These are phyloP conservation scores for Xylaria sp. DNA, from an alignment of 2,329 filamentous ascomycete species.

Conservation along the genomic window DNA sequence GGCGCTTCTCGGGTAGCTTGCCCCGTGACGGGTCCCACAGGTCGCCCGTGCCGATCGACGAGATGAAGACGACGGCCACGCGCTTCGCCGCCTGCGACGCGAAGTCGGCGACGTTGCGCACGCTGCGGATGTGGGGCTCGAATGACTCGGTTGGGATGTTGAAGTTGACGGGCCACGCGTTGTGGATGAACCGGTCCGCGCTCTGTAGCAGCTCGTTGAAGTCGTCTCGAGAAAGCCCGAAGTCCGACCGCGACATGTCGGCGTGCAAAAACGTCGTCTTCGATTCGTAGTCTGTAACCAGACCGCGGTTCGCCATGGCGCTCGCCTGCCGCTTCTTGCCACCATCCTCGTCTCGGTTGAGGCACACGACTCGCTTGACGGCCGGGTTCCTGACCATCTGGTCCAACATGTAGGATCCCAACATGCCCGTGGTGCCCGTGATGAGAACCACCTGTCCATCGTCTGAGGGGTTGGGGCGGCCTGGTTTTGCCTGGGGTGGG, in stretches of 20 bases:
- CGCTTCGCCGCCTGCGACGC: slow-evolving; percentile 49
- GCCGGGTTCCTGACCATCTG: slow-evolving; percentile 48
- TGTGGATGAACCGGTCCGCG: slow-evolving; percentile 62
- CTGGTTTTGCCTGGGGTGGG: slow-evolving; percentile 41
- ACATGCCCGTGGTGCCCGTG: slow-evolving; percentile 61
- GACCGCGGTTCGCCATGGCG: slow-evolving; percentile 53
- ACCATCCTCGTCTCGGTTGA: slow-evolving; percentile 60
- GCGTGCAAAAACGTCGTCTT: slow-evolving; percentile 60
- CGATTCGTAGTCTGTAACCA: slow-evolving; percentile 49
- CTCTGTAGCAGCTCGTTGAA: slow-evolving; percentile 53
- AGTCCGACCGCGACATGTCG: slow-evolving; percentile 57
- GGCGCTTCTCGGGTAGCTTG: slow-evolving; percentile 52
- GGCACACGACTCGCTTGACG: slow-evolving; percentile 57
- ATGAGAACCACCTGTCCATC: slow-evolving; percentile 56
- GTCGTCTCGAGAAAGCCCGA: slow-evolving; percentile 57
- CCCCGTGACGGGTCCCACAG: slow-evolving; percentile 48
- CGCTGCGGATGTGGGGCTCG: slow-evolving; percentile 59
- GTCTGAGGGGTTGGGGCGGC: slow-evolving; percentile 47
- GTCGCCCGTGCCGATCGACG: slow-evolving; percentile 54
- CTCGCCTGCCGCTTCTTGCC: slow-evolving; percentile 52
- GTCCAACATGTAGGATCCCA: slow-evolving; percentile 60
- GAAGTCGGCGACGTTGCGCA: slow-evolving; percentile 61
- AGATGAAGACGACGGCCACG: slow-evolving; percentile 57
- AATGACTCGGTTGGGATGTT: slow-evolving; percentile 61
- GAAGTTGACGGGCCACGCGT: slow-evolving; percentile 66